phyloP scores from a whole-genome alignment of 1,284 basidiomycete species.

The Stygiomarasmius scandens region DNA sequence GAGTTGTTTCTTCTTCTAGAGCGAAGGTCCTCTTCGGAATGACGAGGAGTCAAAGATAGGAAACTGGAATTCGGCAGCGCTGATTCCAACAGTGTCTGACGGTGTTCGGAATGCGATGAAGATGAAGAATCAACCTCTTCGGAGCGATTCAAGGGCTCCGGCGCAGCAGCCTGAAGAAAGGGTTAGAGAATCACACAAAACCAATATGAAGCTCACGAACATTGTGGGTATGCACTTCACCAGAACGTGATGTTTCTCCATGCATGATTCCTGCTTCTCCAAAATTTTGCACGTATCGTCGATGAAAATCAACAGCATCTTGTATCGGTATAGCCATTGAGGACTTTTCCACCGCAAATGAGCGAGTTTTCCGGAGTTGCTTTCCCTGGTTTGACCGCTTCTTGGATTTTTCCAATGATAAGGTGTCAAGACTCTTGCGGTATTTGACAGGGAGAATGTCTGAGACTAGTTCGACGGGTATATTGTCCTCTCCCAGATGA shows the following conservation, averaged over 20 bases:
- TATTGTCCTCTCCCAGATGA: conserved; percentile 38
- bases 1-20: background rate
- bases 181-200: no score
- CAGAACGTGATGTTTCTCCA: background rate
- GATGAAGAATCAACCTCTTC: background rate
- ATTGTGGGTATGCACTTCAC: background rate
- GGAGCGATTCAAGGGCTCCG: background rate
- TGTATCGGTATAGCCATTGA: conserved; percentile 2
- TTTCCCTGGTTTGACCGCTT: background rate
- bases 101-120: background rate
- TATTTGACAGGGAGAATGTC: background rate
- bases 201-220: no score
- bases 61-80: background rate
- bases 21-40: background rate
- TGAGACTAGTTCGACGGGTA: conserved; percentile 39
- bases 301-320: conserved; percentile 18
- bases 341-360: conserved; percentile 16
- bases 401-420: background rate
- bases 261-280: conserved; percentile 6
- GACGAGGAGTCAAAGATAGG: background rate
- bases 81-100: background rate
- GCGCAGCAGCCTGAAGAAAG: no score
- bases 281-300: conserved; percentile 25
- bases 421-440: conserved; percentile 13
- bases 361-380: conserved; percentile 22